These are phyloP conservation scores for Testicularia cyperi DNA, from an alignment of 1,284 basidiomycete species.

Conservation along the genomic window DNA sequence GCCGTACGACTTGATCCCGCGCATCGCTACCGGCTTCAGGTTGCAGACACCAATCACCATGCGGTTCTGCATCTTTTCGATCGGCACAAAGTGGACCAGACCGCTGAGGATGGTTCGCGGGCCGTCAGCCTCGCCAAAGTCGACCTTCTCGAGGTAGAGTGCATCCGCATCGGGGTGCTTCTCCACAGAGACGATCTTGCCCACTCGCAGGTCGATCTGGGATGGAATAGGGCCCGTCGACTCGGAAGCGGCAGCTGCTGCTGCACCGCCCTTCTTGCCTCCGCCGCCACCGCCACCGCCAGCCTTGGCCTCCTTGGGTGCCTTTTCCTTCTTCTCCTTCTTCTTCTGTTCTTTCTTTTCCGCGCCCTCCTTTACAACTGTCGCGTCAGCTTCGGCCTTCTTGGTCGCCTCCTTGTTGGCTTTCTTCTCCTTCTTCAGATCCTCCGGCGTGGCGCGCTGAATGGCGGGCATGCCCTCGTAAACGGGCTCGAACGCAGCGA, in stretches of 20 bases:
- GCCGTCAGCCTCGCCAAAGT: conserved; percentile 59
- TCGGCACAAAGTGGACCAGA: conserved; percentile 57
- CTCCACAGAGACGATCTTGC: conserved; percentile 55
- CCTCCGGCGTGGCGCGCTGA: conserved; percentile 41
- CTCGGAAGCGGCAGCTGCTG: conserved; percentile 31
- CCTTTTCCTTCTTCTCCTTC: conserved; percentile 52
- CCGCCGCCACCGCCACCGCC: conserved; percentile 32
- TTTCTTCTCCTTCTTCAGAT: conserved; percentile 47
- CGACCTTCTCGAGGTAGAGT: conserved; percentile 58
- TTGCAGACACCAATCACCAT: conserved; percentile 59
- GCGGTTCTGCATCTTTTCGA: conserved; percentile 58
- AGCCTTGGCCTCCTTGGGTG: conserved; percentile 47
- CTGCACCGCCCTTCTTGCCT: conserved; percentile 41
- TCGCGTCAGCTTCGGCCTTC: conserved; percentile 14
- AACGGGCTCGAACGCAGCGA: conserved; percentile 47
- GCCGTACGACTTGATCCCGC: conserved; percentile 59
- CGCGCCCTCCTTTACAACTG: conserved; percentile 13
- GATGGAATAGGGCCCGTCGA: conserved; percentile 47
- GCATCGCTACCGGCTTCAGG: conserved; percentile 57
- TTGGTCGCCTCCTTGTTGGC: conserved; percentile 42
- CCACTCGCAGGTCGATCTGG: conserved; percentile 57
- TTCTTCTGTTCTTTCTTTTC: conserved; percentile 21
- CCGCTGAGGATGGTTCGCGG: conserved; percentile 58
- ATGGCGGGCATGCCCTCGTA: conserved; percentile 57
- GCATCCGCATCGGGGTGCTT: conserved; percentile 58